These are phyloP conservation scores for Fusarium pseudonygamai DNA, from an alignment of 2,329 filamentous ascomycete genomes.

Conservation along the genomic window DNA sequence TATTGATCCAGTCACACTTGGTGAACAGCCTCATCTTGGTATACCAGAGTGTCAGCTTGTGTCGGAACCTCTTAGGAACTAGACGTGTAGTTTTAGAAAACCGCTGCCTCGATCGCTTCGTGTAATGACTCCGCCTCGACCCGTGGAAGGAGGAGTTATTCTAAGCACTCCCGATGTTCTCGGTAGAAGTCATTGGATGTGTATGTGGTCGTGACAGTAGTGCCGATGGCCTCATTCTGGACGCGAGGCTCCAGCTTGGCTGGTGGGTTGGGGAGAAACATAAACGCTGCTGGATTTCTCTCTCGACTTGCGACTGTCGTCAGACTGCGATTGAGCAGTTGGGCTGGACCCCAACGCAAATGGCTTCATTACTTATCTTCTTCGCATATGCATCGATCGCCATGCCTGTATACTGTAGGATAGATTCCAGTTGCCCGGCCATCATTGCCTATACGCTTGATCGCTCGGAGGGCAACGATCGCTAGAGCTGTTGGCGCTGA, in stretches of 20 bases:
- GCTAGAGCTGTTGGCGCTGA: neutral
- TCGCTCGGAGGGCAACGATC: neutral
- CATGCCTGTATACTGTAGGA: too few relatives aligned
- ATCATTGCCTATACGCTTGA: neutral
- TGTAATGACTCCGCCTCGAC: rapidly evolving
- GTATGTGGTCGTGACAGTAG: neutral
- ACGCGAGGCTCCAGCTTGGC: neutral
- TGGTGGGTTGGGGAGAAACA: neutral
- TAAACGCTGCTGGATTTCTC: neutral
- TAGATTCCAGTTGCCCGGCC: neutral
- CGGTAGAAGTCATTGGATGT: neutral
- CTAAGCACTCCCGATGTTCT: neutral
- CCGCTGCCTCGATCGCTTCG: rapidly evolving
- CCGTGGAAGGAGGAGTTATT: neutral
- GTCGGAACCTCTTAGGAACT: neutral
- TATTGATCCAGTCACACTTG: neutral
- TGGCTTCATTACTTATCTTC: neutral
- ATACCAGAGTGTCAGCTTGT: neutral
- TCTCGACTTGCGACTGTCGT: neutral
- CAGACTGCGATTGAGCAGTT: neutral
- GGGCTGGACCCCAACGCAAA: neutral
- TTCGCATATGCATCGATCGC: neutral
- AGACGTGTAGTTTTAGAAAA: too few relatives aligned
- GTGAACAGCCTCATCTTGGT: neutral
- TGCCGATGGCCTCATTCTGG: rapidly evolving